Conservation (phyloP, 768 basidiomycete genomes). For the Cubamyces sp. region DNA sequence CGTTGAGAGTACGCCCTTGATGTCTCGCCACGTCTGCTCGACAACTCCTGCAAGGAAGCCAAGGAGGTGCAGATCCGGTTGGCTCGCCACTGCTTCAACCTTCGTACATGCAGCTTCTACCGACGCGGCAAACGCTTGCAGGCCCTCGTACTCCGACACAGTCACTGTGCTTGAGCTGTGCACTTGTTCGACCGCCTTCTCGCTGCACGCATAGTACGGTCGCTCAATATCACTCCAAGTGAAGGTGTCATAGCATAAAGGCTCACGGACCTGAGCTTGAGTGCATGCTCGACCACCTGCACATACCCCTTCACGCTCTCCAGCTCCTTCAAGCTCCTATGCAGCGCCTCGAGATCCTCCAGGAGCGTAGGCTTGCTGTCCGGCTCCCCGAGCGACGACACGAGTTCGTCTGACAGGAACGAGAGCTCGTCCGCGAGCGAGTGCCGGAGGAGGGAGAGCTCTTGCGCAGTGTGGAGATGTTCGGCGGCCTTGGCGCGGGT, state of each 20-base stretch:
- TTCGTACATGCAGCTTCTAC: constrained; percentile 49
- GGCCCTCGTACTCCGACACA: constrained; percentile 54
- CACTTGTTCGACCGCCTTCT: constrained; percentile 59
- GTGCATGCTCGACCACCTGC: constrained; percentile 67
- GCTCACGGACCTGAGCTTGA: constrained; percentile 67
- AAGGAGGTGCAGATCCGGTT: constrained; percentile 62
- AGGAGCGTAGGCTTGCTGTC: constrained; percentile 65
- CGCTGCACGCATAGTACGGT: constrained; percentile 43
- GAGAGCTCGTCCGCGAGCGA: constrained; percentile 78
- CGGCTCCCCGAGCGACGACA: constrained; percentile 55
- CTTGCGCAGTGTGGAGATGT: constrained; percentile 67
- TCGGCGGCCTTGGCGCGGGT: constrained; percentile 51
- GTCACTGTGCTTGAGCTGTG: constrained; percentile 42
- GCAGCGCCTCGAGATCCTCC: constrained; percentile 81
- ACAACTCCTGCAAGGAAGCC: constrained; percentile 63
- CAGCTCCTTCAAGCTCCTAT: constrained; percentile 76
- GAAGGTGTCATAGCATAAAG: background rate
- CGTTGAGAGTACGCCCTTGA: constrained; percentile 68
- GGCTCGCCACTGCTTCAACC: constrained; percentile 49
- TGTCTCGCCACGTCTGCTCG: constrained; percentile 75
- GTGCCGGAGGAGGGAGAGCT: constrained; percentile 76
- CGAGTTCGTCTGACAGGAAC: constrained; percentile 64
- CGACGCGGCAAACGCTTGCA: constrained; percentile 63
- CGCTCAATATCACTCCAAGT: background rate
- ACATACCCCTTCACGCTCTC: constrained; percentile 78